These are phyloP conservation scores for Sporothrix curviconia DNA, from an alignment of 2,329 filamentous ascomycete species.

Conservation along the genomic window DNA sequence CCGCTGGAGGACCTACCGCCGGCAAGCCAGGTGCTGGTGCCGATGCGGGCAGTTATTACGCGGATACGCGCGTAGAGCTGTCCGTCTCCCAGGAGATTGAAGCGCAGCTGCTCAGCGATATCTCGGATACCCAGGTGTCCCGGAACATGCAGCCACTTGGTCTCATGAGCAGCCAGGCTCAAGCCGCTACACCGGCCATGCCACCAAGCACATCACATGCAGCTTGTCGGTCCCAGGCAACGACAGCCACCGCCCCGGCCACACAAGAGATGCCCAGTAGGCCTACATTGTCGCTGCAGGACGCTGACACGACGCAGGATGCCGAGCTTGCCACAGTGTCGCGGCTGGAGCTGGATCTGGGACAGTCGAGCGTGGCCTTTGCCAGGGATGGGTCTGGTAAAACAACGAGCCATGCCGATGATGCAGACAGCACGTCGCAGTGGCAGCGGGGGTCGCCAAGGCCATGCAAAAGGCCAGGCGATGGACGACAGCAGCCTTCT, in stretches of 20 bases:
- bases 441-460: no score
- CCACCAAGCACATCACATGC: not conserved
- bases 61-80: conserved; percentile 14
- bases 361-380: not conserved
- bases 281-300: no score
- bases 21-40: no score
- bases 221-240: conserved; percentile 38
- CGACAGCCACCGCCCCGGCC: conserved; percentile 35
- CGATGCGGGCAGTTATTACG: no score
- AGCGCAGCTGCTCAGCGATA: conserved; percentile 44
- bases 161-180: not conserved
- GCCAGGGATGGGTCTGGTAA: not conserved
- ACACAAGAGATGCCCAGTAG: conserved; percentile 20
- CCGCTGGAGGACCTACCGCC: no score
- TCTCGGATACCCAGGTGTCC: conserved; percentile 24
- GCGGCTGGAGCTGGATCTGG: not conserved
- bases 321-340: not conserved
- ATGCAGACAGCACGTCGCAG: no score
- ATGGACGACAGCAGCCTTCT: no score
- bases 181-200: not conserved
- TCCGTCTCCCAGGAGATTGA: conserved; percentile 47
- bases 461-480: no score
- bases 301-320: no score
- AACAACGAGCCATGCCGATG: no score
- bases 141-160: not conserved